phyloP scores from a whole-genome alignment of 1,139 yeast genomes.

The Magnusiomyces magnusii region DNA sequence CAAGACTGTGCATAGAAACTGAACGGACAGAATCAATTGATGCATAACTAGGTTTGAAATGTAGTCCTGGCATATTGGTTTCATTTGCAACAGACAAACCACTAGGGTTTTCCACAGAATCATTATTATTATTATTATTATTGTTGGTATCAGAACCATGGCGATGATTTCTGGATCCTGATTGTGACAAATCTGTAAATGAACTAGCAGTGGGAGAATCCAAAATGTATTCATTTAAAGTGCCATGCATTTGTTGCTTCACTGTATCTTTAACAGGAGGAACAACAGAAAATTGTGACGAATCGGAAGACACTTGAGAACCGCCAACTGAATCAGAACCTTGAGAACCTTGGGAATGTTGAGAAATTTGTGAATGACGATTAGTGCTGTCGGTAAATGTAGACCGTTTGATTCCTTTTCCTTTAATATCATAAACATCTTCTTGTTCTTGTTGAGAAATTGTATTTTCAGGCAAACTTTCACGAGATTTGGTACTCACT shows the following conservation, averaged over 20 bases:
- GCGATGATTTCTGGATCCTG: too few species aligned
- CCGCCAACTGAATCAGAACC: conserved; percentile 4
- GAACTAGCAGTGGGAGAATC: not conserved
- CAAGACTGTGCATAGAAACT: not conserved
- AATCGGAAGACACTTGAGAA: conserved; percentile 5
- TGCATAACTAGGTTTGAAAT: not conserved
- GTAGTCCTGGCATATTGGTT: not conserved
- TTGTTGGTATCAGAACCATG: too few species aligned
- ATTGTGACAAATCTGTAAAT: not conserved
- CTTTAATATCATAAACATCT: not conserved
- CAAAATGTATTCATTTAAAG: conserved; percentile 4
- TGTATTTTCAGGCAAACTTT: not conserved
- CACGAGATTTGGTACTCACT: not conserved
- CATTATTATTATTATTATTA: too few species aligned
- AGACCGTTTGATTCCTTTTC: not conserved
- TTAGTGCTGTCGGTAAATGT: not conserved
- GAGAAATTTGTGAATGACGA: not conserved
- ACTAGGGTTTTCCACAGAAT: too few species aligned
- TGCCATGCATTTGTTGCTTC: not conserved
- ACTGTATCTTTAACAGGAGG: not conserved
- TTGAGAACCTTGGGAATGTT: conserved; percentile 3
- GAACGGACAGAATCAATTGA: not conserved
- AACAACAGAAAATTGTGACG: not conserved
- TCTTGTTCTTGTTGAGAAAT: not conserved
- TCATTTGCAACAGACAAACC: not conserved